These are phyloP conservation scores for Penicillium brasilianum DNA, from an alignment of 2,329 filamentous ascomycete species.

Conservation along the genomic window DNA sequence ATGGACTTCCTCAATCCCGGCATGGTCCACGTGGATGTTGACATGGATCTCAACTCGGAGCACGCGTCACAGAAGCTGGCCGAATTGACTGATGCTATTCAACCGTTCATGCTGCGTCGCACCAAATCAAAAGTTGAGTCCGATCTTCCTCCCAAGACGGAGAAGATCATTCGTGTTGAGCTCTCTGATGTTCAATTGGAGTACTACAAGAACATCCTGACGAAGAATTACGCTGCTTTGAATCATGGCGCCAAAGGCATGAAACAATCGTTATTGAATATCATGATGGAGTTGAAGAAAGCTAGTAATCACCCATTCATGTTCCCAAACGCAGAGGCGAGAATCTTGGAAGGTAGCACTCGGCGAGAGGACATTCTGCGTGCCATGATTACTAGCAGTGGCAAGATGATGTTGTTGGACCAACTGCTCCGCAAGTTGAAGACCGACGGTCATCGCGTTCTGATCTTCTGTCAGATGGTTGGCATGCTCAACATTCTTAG, in stretches of 20 bases:
- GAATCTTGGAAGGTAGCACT: constrained; percentile 77
- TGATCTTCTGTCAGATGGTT: constrained; percentile 99
- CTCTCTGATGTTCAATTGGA: constrained; percentile 94
- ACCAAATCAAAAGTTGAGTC: constrained; percentile 98
- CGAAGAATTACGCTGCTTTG: constrained; percentile 91
- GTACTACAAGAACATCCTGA: constrained; percentile 98
- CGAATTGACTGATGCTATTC: constrained; percentile 82
- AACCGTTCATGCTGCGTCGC: constrained; percentile 91
- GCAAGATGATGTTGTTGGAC: constrained; percentile 99
- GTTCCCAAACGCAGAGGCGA: constrained; percentile 92
- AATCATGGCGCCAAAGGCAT: constrained; percentile 89
- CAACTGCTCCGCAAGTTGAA: constrained; percentile 92
- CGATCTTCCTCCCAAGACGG: constrained; percentile 92
- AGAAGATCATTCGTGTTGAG: constrained; percentile 98
- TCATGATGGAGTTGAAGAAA: constrained; percentile 99
- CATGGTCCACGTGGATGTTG: constrained; percentile 85
- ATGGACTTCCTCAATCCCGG: constrained; percentile 98
- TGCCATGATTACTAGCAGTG: constrained; percentile 92
- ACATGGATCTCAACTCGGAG: constrained; percentile 81
- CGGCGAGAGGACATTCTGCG: constrained; percentile 90
- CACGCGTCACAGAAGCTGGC: constrained; percentile 86
- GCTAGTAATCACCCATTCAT: constrained; percentile 99
- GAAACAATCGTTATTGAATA: constrained; percentile 93
- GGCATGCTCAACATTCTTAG: constrained; percentile 96
- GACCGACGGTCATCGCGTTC: constrained; percentile 88